Percentiles rank a stretch among this genome's conserved stretches.
phyloP scores from a whole-genome alignment of 306 rosid species.

The Castanospermum australe region DNA sequence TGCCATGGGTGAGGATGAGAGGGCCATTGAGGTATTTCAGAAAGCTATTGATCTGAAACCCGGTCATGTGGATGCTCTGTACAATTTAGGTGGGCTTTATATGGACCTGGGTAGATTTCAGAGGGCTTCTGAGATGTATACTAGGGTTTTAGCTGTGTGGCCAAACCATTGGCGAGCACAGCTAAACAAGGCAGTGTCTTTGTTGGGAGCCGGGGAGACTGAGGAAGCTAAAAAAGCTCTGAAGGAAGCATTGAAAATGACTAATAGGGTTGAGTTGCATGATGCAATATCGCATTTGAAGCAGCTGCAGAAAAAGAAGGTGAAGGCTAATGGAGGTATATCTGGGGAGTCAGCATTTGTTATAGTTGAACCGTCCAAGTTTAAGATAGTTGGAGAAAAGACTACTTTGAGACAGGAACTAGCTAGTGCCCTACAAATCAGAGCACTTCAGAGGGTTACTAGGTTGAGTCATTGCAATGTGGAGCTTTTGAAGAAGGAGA shows the following conservation, averaged over 20 bases:
- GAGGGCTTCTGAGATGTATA: slow-evolving; percentile 98
- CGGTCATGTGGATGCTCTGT: slow-evolving; percentile 89
- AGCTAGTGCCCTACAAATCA: slow-evolving; percentile 67
- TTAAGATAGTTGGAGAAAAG: slow-evolving; percentile 74
- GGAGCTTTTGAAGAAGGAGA: slow-evolving; percentile 83
- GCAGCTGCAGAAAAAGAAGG: slow-evolving; percentile 94
- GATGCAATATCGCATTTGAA: slow-evolving; percentile 94
- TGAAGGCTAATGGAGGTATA: slow-evolving; percentile 56
- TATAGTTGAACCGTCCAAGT: slow-evolving; percentile 63
- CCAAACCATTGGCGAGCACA: slow-evolving; percentile 99
- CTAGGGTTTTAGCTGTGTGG: slow-evolving; percentile 93
- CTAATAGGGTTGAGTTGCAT: slow-evolving; percentile 95
- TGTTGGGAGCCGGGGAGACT: slow-evolving; percentile 89
- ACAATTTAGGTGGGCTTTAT: slow-evolving; percentile 93
- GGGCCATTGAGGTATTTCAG: slow-evolving; percentile 94
- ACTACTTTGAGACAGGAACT: slow-evolving; percentile 72
- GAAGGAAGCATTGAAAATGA: slow-evolving; percentile 97
- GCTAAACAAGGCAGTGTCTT: slow-evolving; percentile 94
- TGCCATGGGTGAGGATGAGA: slow-evolving; percentile 91
- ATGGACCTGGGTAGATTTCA: slow-evolving; percentile 94
- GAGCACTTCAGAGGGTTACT: slow-evolving; percentile 89
- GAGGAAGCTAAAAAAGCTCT: slow-evolving; percentile 90
- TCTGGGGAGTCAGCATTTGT: slow-evolving; percentile 66
- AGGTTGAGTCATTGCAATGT: slow-evolving; percentile 86
- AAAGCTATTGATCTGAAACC: slow-evolving; percentile 97